These are phyloP conservation scores for Sugiyamaella sp. DNA, from an alignment of 1,139 yeast species.

Conservation along the genomic window DNA sequence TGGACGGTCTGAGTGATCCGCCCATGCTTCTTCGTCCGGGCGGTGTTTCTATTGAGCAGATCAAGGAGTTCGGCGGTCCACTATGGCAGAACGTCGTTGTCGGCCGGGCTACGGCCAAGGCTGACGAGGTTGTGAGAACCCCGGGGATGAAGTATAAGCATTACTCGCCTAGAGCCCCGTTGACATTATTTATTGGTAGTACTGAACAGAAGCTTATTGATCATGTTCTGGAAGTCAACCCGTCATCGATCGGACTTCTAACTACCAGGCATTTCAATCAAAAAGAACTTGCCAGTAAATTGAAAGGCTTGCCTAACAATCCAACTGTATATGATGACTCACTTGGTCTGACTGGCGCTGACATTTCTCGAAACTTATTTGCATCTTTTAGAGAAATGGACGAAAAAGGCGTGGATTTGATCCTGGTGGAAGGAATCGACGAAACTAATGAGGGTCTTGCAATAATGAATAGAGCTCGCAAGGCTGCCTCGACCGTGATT, in stretches of 20 bases:
- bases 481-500: constrained; percentile 69
- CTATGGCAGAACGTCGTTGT: constrained; percentile 64
- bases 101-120: constrained; percentile 66
- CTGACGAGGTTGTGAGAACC: constrained; percentile 75
- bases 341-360: constrained; percentile 61
- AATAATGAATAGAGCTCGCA: constrained; percentile 84
- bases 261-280: constrained; percentile 37
- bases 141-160: constrained; percentile 99
- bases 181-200: constrained; percentile 63
- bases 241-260: constrained; percentile 50
- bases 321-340: constrained; percentile 46
- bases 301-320: constrained; percentile 9
- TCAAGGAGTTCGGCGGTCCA: constrained; percentile 62
- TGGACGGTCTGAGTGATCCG: constrained; percentile 82
- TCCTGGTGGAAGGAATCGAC: constrained; percentile 74
- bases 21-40: constrained; percentile 94
- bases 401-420: constrained; percentile 55
- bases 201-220: constrained; percentile 39
- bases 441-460: constrained; percentile 84
- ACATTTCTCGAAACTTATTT: constrained; percentile 76
- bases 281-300: constrained; percentile 19
- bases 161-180: constrained; percentile 88
- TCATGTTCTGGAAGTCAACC: neutral
- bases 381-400: constrained; percentile 73
- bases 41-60: constrained; percentile 81